Evolutionary conservation across 2,329 filamentous ascomycete species (phyloP).

Genomic region (Plectosphaerella sp.): DNA sequence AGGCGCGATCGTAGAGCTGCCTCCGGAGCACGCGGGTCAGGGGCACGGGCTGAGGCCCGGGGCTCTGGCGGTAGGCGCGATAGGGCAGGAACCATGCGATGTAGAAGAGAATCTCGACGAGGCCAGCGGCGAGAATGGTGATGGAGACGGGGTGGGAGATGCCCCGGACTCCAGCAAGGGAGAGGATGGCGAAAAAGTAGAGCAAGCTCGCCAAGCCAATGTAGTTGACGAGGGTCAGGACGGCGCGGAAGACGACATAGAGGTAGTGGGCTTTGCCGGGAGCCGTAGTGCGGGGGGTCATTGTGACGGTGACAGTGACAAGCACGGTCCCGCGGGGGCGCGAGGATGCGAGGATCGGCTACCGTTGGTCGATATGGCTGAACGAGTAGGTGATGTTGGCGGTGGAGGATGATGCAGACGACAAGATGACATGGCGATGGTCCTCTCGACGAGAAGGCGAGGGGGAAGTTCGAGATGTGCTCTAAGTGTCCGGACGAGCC

Average conservation of each 20-base stretch:
- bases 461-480: too few species aligned
- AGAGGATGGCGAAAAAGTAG: constrained; percentile 14
- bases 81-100: constrained; percentile 37
- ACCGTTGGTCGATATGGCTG: neutral
- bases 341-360: constrained; percentile 1
- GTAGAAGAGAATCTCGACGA: constrained; percentile 37
- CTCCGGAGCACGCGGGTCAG: constrained; percentile 42
- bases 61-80: constrained; percentile 27
- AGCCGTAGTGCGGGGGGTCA: neutral
- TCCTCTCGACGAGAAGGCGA: too few species aligned
- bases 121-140: constrained; percentile 13
- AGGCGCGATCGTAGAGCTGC: constrained; percentile 52
- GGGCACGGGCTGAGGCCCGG: constrained; percentile 33
- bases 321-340: too few species aligned
- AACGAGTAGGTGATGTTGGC: neutral
- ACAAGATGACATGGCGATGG: neutral
- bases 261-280: neutral
- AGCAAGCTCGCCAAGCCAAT: constrained; percentile 10
- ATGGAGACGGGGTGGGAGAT: constrained; percentile 18
- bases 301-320: neutral
- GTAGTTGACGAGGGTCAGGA: constrained; percentile 8
- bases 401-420: neutral
- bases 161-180: constrained; percentile 13
- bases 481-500: too few species aligned
- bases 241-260: constrained; percentile 5